Evolutionary conservation across 1,284 basidiomycete species (phyloP), one percentile per base, ranked within the genome.

Genomic region (Trametes hirsuta): DNA sequence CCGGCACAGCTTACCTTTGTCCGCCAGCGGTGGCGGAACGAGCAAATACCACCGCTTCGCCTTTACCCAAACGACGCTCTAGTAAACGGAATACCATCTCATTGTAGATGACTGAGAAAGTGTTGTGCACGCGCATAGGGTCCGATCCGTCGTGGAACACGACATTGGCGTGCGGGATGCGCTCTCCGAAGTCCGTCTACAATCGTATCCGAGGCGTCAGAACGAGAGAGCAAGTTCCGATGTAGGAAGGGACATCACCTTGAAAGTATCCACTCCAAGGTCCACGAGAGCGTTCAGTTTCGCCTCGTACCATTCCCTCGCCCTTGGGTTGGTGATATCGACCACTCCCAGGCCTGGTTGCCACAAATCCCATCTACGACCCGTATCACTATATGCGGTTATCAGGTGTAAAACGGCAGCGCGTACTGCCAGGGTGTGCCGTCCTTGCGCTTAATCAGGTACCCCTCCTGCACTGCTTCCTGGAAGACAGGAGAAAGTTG

Each of bases 341-440:
- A 91, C 79, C 46, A 90, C 74, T 10, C 86, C 88, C 59, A 91
- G 77, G 30, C 88, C 81, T 8, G 88, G 86, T 68, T 90, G 88
- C 88, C 88, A 90, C 22, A 87, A 75, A 69, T 90, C 86, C 86
- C 87, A 89, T 69, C 83, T 85, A 47, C 48, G 18, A 34, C 30
- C 50, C 21, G 41, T 5, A 51, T 40, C 9, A 40, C 8, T 36
- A 4, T 44, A 36, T 9, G 44, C 4, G 30, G 15, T 3, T 34
- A 15, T 25, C 6, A 48, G 18, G 18, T 12, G n/a, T 39, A 36
- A 4, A 37, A 12, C 48, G 48, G 10, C 12, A 34, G 36, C 22
- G 74, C 80, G 74, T 72, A 88, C 84, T 91, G 90, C 88, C 88
- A 91, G 21, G 86, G 82, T 11, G 82, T 83, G 34, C 87, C 88